Evolutionary conservation across 768 basidiomycete genomes (phyloP), one percentile per base, ranked within the genome.

Genomic region (Filobasidium floriforme): DNA sequence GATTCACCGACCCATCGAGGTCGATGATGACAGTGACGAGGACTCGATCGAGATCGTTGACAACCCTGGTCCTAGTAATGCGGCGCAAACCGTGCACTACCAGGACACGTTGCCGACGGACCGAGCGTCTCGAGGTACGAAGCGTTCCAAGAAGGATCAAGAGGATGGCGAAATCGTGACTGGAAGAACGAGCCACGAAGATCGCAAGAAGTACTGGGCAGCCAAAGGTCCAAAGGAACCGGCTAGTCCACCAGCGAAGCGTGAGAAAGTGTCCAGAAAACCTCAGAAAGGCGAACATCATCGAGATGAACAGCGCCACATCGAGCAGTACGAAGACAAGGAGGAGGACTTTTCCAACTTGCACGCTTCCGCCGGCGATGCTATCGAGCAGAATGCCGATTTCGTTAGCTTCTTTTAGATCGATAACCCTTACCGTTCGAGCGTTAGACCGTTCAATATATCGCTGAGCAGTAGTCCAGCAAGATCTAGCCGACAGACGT

Each of bases 21-120:
- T 59, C 24, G 55, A 65, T 10, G 63, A 65, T 14, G 54, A 64
- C 24, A 44, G 52, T 15, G 55, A 65, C 18, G 61, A 40, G 19
- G 46, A 52, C 24, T 3, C 3, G n/a, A 46, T 65, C 12, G 64
- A 65, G 46, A 65, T 65, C 15, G 9, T 60, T 5, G 44, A 65
- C 10, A 28, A 60, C 28, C 24, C 24, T 14, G 24, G 29, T 24
- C 24, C 18, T 14, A 28, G 29, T 7, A 14, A 24, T 14, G 54
- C 54, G 18, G 46, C 46, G 12, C 19, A 57, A 24, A 57, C 54
- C 15, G 24, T 57, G 24, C 54, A 32, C 26, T 57, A 57, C 54
- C 24, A 28, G 24, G 54, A 57, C 26, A 57, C 54, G 18, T 57
- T 57, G 29, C 54, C 54, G 6, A 5, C 46, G 26, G 29, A 57